phyloP scores from a whole-genome alignment of 352 stramenopile genomes.

The Peronospora farinosa region DNA sequence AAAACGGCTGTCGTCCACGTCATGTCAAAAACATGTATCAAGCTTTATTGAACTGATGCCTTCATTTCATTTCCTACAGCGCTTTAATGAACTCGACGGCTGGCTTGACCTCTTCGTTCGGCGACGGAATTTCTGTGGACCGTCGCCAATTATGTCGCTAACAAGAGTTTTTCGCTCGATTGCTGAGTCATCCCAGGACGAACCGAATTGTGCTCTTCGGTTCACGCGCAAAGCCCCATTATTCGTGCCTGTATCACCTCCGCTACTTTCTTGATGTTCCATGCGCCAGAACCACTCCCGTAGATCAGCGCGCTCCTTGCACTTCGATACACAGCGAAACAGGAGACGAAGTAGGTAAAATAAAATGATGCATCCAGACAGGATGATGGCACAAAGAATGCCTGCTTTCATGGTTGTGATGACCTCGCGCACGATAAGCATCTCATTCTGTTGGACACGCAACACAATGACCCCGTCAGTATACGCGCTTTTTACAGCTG shows the following conservation, averaged over 20 bases:
- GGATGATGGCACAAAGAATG: slow-evolving; percentile 63
- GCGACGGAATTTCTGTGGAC: slow-evolving; percentile 34
- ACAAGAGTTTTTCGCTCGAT: slow-evolving; percentile 77
- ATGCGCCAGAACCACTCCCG: slow-evolving; percentile 77
- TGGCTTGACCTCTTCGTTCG: slow-evolving; percentile 29
- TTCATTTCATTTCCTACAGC: slow-evolving; percentile 21
- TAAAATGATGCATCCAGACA: slow-evolving; percentile 65
- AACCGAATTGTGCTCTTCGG: slow-evolving; percentile 66
- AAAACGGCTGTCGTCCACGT: slow-evolving; percentile 14
- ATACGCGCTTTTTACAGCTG: not conserved
- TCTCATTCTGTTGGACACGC: slow-evolving; percentile 45
- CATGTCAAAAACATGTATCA: not conserved
- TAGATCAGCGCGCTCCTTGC: slow-evolving; percentile 62
- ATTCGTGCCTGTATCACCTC: slow-evolving; percentile 5
- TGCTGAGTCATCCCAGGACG: slow-evolving; percentile 68
- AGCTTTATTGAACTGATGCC: slow-evolving; percentile 14
- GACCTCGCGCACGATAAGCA: slow-evolving; percentile 70
- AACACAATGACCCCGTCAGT: slow-evolving; percentile 2
- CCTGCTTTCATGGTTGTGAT: slow-evolving; percentile 85
- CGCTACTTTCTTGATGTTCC: slow-evolving; percentile 25
- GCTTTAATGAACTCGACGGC: slow-evolving; percentile 14
- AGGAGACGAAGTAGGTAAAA: slow-evolving; percentile 68
- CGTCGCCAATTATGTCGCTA: slow-evolving; percentile 47
- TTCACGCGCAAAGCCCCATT: slow-evolving; percentile 48
- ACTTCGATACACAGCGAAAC: slow-evolving; percentile 61